phyloP scores from a whole-genome alignment of 2,329 filamentous ascomycete genomes.

The Neonectria ditissima region DNA sequence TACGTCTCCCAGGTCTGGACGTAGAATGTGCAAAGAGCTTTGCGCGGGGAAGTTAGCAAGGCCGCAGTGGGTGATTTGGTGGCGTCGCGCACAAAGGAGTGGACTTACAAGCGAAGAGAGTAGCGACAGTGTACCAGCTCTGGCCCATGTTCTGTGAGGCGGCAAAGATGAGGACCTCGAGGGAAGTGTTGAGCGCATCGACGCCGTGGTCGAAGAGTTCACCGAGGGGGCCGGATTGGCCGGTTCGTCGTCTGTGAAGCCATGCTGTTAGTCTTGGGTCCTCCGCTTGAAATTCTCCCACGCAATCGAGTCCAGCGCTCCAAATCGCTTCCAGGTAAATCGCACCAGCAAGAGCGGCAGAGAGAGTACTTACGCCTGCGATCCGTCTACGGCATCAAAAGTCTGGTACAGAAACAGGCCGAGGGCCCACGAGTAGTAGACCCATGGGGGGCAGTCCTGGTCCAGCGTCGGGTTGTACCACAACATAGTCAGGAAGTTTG shows the following conservation, averaged over 20 bases:
- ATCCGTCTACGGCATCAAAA: constrained; percentile 95
- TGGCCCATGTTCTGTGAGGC: constrained; percentile 94
- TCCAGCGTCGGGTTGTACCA: constrained; percentile 97
- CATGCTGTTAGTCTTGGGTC: constrained; percentile 4
- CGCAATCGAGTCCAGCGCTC: neutral
- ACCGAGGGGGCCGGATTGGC: constrained; percentile 91
- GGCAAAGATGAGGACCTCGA: constrained; percentile 92
- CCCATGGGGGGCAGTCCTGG: constrained; percentile 93
- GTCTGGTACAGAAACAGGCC: constrained; percentile 97
- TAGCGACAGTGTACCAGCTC: constrained; percentile 87
- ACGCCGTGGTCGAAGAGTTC: constrained; percentile 98
- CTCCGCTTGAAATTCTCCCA: neutral
- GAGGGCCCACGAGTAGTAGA: constrained; percentile 90
- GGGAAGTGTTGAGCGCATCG: constrained; percentile 94
- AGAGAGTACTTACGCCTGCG: constrained; percentile 79
- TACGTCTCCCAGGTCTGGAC: constrained; percentile 99
- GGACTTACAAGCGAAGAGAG: constrained; percentile 81
- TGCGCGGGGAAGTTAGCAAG: constrained; percentile 20
- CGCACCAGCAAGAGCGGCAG: neutral
- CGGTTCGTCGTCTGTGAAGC: constrained; percentile 77
- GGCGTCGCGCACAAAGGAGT: neutral
- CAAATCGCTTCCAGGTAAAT: neutral
- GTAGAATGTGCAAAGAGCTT: constrained; percentile 94
- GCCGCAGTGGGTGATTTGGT: neutral
- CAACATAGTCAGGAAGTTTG: constrained; percentile 90